Percentiles rank a stretch among this genome's conserved stretches.
Conservation (phyloP, 2,329 filamentous ascomycete genomes). For the Clarireedia monteithiana region DNA sequence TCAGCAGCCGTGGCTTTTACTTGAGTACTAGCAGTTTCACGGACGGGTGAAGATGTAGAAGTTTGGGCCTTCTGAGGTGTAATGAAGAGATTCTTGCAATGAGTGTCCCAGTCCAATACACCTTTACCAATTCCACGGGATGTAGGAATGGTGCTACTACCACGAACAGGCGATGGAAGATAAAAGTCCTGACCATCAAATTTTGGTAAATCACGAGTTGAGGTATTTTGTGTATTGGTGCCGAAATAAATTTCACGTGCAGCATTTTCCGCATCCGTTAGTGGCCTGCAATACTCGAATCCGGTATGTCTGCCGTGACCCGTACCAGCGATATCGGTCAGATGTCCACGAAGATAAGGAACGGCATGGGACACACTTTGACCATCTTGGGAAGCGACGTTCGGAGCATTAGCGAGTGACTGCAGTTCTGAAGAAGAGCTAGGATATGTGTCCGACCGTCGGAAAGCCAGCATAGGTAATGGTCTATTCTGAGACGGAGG, state of each 20-base stretch:
- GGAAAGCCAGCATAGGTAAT: slow-evolving; percentile 4
- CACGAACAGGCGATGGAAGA: slow-evolving; percentile 45
- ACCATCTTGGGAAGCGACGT: neutral
- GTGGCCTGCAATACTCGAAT: slow-evolving; percentile 40
- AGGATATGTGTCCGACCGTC: slow-evolving; percentile 17
- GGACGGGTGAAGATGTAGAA: neutral
- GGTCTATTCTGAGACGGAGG: neutral
- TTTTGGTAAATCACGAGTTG: slow-evolving; percentile 46
- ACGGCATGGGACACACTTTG: neutral
- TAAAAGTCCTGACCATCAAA: slow-evolving; percentile 61
- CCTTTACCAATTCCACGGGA: neutral
- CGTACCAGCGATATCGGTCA: neutral
- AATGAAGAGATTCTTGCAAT: neutral
- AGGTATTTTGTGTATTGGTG: slow-evolving; percentile 42
- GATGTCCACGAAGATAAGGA: neutral
- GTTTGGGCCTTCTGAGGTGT: neutral
- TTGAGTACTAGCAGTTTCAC: neutral
- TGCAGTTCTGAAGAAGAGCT: neutral
- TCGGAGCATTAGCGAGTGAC: neutral
- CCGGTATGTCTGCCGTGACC: neutral
- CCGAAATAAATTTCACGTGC: slow-evolving; percentile 56
- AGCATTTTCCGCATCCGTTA: slow-evolving; percentile 51
- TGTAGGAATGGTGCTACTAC: slow-evolving; percentile 4
- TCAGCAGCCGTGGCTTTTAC: neutral
- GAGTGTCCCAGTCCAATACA: neutral